Evolutionary conservation across 345 rosid genomes (phyloP).

Genomic region (Eucalyptus cladocalyx): DNA sequence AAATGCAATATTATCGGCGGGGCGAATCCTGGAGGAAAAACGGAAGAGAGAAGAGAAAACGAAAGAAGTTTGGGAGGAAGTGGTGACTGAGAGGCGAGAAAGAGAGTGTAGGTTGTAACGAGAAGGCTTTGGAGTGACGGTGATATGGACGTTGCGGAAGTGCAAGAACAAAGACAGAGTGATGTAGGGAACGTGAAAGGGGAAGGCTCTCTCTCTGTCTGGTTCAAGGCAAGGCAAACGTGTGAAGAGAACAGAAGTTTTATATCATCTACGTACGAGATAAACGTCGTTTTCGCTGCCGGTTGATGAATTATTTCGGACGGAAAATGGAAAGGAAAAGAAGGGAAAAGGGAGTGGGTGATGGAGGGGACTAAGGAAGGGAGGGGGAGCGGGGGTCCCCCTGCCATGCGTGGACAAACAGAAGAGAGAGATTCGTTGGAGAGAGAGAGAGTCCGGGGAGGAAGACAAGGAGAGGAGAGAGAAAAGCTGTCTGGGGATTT

Average conservation of each 20-base stretch:
- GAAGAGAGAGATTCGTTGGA: not conserved
- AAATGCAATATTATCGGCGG: not conserved
- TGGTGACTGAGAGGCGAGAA: not conserved
- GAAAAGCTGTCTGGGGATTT: not conserved
- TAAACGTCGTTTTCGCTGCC: not conserved
- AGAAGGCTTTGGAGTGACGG: not conserved
- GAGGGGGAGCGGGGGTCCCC: not conserved
- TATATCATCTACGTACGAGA: not conserved
- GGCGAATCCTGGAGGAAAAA: not conserved
- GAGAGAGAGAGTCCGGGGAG: not conserved
- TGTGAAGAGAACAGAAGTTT: not conserved
- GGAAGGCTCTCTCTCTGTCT: not conserved
- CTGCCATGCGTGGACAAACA: not conserved
- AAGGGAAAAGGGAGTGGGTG: not conserved
- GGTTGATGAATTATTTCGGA: not conserved
- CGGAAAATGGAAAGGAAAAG: not conserved
- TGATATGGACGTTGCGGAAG: not conserved
- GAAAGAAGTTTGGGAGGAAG: not conserved
- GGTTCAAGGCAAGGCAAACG: not conserved
- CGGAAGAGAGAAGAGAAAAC: not conserved
- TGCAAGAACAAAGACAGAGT: not conserved
- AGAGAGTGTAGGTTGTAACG: not conserved
- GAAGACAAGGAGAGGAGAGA: not conserved
- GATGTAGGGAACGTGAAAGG: not conserved
- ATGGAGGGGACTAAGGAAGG: not conserved